These are phyloP conservation scores for Podila clonocystis DNA, from an alignment of 192 early-diverging fungal genomes.

Conservation along the genomic window DNA sequence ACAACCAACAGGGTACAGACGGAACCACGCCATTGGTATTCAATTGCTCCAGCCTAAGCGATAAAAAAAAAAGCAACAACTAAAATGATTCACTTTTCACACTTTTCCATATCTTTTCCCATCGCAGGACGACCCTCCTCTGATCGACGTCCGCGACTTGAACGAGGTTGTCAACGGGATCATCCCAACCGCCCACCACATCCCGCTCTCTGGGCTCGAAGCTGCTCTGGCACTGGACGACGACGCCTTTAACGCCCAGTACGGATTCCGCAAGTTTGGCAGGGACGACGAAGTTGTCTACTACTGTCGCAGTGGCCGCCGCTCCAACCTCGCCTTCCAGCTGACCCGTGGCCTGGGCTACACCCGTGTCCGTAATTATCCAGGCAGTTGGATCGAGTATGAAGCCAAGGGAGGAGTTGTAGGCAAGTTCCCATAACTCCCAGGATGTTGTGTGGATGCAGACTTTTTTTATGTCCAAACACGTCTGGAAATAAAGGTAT, in stretches of 20 bases:
- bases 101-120: background rate
- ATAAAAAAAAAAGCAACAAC: too few species aligned
- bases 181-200: conserved; percentile 69
- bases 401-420: conserved; percentile 1
- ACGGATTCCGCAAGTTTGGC: conserved; percentile 63
- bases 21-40: too few species aligned
- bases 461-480: too few species aligned
- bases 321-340: conserved; percentile 66
- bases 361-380: conserved; percentile 25
- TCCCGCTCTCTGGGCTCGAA: conserved; percentile 65
- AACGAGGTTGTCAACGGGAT: conserved; percentile 60
- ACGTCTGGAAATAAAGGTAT: too few species aligned
- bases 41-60: too few species aligned
- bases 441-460: too few species aligned
- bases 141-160: conserved; percentile 72
- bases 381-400: conserved; percentile 32
- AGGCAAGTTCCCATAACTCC: background rate
- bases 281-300: conserved; percentile 61
- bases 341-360: conserved; percentile 61
- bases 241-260: conserved; percentile 38
- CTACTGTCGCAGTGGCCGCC: conserved; percentile 72
- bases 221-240: conserved; percentile 23
- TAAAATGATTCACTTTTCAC: background rate
- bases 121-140: conserved; percentile 4
- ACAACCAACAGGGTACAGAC: background rate